Base-by-base conservation (phyloP, 164 flowering plant species). In the Dillenia turbinata region DNA sequence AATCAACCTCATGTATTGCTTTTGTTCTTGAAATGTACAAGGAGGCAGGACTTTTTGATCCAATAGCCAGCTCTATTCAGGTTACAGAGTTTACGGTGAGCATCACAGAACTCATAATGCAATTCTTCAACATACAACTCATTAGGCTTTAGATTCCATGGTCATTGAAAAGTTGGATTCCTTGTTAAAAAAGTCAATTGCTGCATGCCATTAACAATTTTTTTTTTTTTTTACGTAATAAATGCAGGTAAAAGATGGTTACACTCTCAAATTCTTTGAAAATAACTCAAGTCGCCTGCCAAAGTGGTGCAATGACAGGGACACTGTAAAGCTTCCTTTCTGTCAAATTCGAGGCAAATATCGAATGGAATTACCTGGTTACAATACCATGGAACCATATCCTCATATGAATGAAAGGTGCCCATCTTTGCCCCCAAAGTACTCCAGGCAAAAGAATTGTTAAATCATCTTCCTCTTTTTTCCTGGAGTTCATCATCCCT, bases 61-160 rank as follows among this genome's bases (percentile, higher is more conserved):
- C 82, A 11, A 67, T 85, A 69, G 71, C 88, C 48, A 68, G 71
- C 70, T 83, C 92, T 54, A 76, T 92, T 66, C 92, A 95, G 71
- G 97, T 85, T 66, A 89, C 97, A 9, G 97, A 95, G 64, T 95
- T 95, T 71, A 95, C 97, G 62, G 99, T 94, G 57, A 84, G 94
- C 75, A 44, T 56, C 40, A 33, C 40, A 33, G 7, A 33, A 33
- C 40, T 33, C 40, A 33, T 5, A 33, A 33, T 33, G 40, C 40
- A 33, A 33, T 33, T 33, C 40, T 33, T 7, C 40, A 0, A 6
- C 7, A 33, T 33, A 33, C 6, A 33, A 33, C 40, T 33, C 40
- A 33, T 33, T 33, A 33, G 5, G 40, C 40, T 33, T 33, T 4
- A 33, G 40, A 33, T 4, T 33, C 7, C 0, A 33, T 33, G 40